phyloP scores from a whole-genome alignment of 1,139 yeast species.

The Geotrichum phurueaensis region DNA sequence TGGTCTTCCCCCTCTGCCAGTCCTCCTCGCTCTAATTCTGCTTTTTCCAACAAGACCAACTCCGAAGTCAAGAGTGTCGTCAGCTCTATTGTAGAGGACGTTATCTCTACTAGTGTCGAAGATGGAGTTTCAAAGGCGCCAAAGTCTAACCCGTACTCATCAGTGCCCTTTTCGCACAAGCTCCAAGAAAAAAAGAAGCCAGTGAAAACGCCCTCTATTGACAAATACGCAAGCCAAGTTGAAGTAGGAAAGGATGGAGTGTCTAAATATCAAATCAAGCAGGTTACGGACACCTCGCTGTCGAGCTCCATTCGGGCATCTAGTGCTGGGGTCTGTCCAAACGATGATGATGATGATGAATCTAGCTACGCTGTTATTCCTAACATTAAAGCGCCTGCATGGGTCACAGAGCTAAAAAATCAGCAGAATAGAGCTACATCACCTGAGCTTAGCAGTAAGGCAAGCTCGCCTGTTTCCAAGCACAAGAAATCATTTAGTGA shows the following conservation, averaged over 20 bases:
- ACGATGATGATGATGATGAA: background rate
- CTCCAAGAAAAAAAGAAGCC: background rate
- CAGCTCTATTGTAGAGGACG: background rate
- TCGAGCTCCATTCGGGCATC: background rate
- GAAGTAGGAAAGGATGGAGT: background rate
- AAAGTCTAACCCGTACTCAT: background rate
- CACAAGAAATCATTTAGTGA: background rate
- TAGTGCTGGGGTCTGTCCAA: background rate
- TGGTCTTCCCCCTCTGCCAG: background rate
- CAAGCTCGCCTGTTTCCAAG: background rate
- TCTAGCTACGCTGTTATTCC: background rate
- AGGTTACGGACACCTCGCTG: background rate
- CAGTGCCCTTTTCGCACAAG: background rate
- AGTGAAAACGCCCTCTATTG: background rate
- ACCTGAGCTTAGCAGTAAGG: background rate
- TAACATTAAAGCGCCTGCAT: background rate
- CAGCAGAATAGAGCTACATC: background rate
- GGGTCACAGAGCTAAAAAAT: background rate
- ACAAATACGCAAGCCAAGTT: background rate
- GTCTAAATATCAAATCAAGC: background rate
- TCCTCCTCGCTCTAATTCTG: background rate
- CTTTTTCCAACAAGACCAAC: background rate
- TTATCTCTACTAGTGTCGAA: background rate
- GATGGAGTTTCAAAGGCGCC: background rate
- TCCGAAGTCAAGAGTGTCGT: background rate